Base-by-base conservation (phyloP, 2,329 filamentous ascomycete genomes). In the Colletotrichum acutatum region DNA sequence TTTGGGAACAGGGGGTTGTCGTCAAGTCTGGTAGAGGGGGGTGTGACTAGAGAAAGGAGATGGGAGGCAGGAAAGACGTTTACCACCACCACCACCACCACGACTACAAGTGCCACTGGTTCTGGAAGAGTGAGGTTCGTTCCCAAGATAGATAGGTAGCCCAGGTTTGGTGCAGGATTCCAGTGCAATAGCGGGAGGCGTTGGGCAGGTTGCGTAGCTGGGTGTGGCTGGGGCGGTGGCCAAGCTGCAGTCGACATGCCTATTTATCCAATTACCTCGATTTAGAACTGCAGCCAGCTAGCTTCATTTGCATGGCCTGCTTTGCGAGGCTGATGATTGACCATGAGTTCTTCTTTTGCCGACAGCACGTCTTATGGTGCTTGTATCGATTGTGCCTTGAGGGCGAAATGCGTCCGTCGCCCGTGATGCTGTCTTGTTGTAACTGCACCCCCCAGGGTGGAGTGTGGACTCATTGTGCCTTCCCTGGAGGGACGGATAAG, bases 1-100 rank as follows among this genome's bases (percentile, higher is more conserved):
- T 16, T 49, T 8, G 37, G 37, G 65, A 60, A 60, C 70, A 69
- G 66, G 59, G 54, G 70, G 58, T 59, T 72, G 70, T 37, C 22
- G 28, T 22, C 49, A 37, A 54, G 68, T 37, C 34, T 62, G n/a
- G 68, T 49, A 68, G 49, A 62, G 26, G 34, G 54, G 26, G 37
- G 53, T 46, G 32, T 24, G 56, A 24, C 19, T 42, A 63, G 69
- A 61, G 69, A 61, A 57, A 24, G 63, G 42, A 53, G 42, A 34
- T 34, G 32, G 32, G 32, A 53, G 22, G n/a, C 22, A 54, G 22
- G 54, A 37, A 56, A 42, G 42, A 49, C 42, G 19, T 49, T 49
- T 49, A 22, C 22, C 59, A 46, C 42, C 14, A 24, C 57, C 12
- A 22, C 53, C 53, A 34, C 32, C 12, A 32, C 32, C 32, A 12